Conservation (phyloP, 2,329 filamentous ascomycete genomes). For the Microsporum audouinii region DNA sequence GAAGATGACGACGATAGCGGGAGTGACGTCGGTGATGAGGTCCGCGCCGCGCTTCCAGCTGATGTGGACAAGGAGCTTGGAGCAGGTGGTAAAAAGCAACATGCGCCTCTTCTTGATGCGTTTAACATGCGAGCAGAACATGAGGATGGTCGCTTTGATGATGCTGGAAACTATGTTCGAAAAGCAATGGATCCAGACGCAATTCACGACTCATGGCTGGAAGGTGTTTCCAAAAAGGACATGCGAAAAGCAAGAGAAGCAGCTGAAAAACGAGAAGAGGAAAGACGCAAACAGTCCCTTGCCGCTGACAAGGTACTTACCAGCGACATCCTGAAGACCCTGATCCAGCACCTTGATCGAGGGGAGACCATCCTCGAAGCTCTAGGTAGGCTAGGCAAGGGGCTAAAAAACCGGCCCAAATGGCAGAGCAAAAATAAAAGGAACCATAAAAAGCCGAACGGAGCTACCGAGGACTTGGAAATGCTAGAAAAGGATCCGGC, state of each 20-base stretch:
- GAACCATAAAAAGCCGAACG: slow-evolving; percentile 32
- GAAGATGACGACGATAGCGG: slow-evolving; percentile 50
- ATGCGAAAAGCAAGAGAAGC: slow-evolving; percentile 81
- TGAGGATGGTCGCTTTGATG: slow-evolving; percentile 87
- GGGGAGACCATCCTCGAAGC: slow-evolving; percentile 85
- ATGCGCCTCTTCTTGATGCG: slow-evolving; percentile 87
- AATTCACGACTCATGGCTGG: slow-evolving; percentile 82
- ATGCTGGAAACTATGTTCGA: slow-evolving; percentile 79
- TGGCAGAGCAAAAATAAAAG: slow-evolving; percentile 51
- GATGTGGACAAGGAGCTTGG: slow-evolving; percentile 82
- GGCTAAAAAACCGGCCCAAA: slow-evolving; percentile 47
- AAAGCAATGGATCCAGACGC: slow-evolving; percentile 83
- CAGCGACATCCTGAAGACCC: slow-evolving; percentile 57
- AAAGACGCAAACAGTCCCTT: slow-evolving; percentile 57
- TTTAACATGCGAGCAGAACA: slow-evolving; percentile 89
- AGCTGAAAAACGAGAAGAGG: slow-evolving; percentile 71
- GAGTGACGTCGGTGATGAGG: slow-evolving; percentile 53
- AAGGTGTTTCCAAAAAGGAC: slow-evolving; percentile 85
- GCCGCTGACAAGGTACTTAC: slow-evolving; percentile 65
- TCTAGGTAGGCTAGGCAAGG: slow-evolving; percentile 64
- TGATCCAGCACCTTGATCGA: slow-evolving; percentile 63
- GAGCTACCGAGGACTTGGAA: slow-evolving; percentile 49
- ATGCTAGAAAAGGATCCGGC: slow-evolving; percentile 58
- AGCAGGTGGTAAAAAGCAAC: slow-evolving; percentile 77
- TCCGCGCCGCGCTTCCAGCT: slow-evolving; percentile 58